Base-by-base conservation (phyloP, 768 basidiomycete genomes). In the Hemileccinum rubropunctum region DNA sequence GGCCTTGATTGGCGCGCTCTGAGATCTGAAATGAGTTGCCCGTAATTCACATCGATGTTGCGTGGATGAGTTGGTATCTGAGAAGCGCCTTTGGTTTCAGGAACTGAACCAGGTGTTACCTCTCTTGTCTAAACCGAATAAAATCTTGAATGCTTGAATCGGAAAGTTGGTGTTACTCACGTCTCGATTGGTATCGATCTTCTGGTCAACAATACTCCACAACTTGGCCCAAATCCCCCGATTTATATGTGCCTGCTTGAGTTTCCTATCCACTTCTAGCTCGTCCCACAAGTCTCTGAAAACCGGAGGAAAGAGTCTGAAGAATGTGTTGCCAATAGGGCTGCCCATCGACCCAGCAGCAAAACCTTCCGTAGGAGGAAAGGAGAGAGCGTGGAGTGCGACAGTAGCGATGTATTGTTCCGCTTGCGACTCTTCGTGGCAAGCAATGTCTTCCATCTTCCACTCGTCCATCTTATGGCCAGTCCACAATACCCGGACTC, bases 281-380 rank as follows among this genome's bases (percentile, higher is more conserved):
- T 95, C 91, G 47, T 91, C 87, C 95, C 95, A 99, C 15, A 99
- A 72, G 65, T 93, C 88, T 53, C 93, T 80, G 68, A 86, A 95
- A 15, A 80, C 77, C 3, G 85, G 75, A 9, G 95, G 92, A n/a
- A 98, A 74, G 9, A 83, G 66, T 56, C 91, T 76, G 67, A 90
- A 89, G 57, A 85, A 89, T 1, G 88, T 84, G 40, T 73, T 73
- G 38, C 68, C 77, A 26, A 76, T 72, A 40, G 76, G 69, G 34
- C 74, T 73, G 11, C 69, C 66, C 28, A 76, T 69, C 4, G 65
- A 66, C n/a, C 77, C 76, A 3, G 76, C 66, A 10, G 80, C 76
- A 66, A 91, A 91, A 8, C 87, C 87, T 45, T 79, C 78, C 0
- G 76, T 76, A 2, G 66, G 49, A 14, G 83, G 81, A 58, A 84